phyloP scores from a whole-genome alignment of 305 asterid genomes.

The Ilex paraguariensis region DNA sequence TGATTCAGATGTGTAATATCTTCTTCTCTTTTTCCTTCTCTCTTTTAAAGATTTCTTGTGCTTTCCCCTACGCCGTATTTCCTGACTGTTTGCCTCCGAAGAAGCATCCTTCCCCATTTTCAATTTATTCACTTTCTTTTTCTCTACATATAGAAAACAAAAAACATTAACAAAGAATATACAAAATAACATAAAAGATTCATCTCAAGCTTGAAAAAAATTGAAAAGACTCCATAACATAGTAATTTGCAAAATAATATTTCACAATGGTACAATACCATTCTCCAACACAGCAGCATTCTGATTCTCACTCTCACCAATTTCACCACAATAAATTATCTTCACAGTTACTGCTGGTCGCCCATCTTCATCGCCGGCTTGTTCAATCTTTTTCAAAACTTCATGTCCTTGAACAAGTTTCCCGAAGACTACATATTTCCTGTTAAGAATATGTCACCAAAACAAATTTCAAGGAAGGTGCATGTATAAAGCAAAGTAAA shows the following conservation, averaged over 20 bases:
- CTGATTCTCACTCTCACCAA: constrained; percentile 57
- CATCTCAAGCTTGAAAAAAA: neutral
- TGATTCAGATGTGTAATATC: constrained; percentile 74
- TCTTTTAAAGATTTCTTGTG: constrained; percentile 76
- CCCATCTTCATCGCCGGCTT: constrained; percentile 84
- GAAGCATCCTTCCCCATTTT: constrained; percentile 39
- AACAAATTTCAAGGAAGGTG: constrained; percentile 4
- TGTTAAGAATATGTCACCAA: constrained; percentile 33
- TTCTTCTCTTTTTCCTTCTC: constrained; percentile 70
- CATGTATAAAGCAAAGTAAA: neutral
- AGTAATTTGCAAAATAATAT: too few species aligned
- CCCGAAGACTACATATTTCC: constrained; percentile 88
- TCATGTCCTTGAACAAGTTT: constrained; percentile 84
- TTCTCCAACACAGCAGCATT: constrained; percentile 1
- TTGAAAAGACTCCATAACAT: too few species aligned
- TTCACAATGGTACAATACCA: too few species aligned
- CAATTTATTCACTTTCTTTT: constrained; percentile 43
- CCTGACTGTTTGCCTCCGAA: constrained; percentile 35
- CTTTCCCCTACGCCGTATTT: constrained; percentile 56
- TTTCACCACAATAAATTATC: constrained; percentile 84
- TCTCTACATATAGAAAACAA: constrained; percentile 31
- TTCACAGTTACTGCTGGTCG: constrained; percentile 88
- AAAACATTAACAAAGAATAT: constrained; percentile 9
- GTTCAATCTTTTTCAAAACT: constrained; percentile 83
- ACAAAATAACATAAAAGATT: neutral